Evolutionary conservation across 331 rosid genomes (phyloP).

Genomic region (Quercus lobata): DNA sequence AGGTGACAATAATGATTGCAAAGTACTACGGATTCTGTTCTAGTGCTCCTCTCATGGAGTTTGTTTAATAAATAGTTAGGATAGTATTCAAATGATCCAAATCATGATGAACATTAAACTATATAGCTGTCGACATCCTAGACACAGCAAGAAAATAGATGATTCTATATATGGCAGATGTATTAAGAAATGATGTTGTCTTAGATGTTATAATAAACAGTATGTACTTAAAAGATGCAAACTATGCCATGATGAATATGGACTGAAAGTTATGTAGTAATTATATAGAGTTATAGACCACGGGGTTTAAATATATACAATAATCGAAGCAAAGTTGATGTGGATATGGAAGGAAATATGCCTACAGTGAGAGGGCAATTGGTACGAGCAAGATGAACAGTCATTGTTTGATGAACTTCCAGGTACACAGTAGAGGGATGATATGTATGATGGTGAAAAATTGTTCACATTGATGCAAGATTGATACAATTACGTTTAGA

Average conservation of each 20-base stretch:
- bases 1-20: conserved; percentile 27
- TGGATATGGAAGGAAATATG: not conserved
- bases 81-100: conserved; percentile 6
- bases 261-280: not conserved
- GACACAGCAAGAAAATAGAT: not conserved
- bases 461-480: no score
- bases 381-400: not conserved
- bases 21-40: conserved; percentile 31
- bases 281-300: conserved; percentile 6
- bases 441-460: no score
- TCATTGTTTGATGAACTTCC: not conserved
- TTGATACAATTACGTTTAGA: not conserved
- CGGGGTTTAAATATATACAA: not conserved
- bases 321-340: not conserved
- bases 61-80: not conserved
- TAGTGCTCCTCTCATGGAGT: conserved; percentile 2
- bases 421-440: not conserved
- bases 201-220: not conserved
- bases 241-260: conserved; percentile 1
- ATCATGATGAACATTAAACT: conserved; percentile 13
- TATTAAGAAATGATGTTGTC: conserved; percentile 4
- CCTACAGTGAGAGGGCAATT: not conserved
- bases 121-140: not conserved
- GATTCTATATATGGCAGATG: not conserved
- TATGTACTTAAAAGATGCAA: not conserved